Evolutionary conservation across 2,329 filamentous ascomycete species (phyloP).

Genomic region (Calonectria henricotiae): DNA sequence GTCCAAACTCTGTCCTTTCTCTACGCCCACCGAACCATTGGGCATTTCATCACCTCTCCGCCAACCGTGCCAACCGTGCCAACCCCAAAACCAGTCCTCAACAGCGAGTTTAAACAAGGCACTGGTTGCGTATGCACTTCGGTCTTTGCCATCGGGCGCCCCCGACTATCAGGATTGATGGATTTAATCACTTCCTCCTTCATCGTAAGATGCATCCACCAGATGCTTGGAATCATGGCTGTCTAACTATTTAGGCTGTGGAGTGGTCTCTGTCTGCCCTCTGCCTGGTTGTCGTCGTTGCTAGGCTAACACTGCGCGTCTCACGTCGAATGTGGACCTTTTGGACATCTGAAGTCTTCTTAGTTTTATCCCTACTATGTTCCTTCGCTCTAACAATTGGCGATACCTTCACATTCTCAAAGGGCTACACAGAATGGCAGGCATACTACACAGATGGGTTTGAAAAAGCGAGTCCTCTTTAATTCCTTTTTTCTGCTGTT

Average conservation of each 20-base stretch:
- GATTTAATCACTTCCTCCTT: background rate
- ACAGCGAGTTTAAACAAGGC: background rate
- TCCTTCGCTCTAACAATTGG: background rate
- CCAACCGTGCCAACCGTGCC: background rate
- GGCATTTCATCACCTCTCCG: background rate
- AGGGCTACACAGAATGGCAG: background rate
- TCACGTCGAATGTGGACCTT: constrained; percentile 3
- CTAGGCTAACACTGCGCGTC: background rate
- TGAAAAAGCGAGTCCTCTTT: background rate
- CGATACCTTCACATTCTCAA: background rate
- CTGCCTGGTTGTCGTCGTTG: background rate
- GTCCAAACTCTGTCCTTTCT: too few relatives aligned
- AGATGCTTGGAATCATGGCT: background rate
- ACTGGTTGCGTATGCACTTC: background rate
- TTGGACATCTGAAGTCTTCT: constrained; percentile 1
- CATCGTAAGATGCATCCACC: background rate
- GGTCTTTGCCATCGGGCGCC: background rate
- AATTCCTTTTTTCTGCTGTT: too few relatives aligned
- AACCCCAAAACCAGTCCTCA: background rate
- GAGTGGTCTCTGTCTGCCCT: constrained; percentile 1
- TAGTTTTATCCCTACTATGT: background rate
- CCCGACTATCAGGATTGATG: background rate
- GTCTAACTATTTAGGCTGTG: background rate
- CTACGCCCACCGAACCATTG: background rate
- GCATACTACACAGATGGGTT: background rate